Conservation (phyloP, 257 asterid species). For the Parsonsia alboflavescens region DNA sequence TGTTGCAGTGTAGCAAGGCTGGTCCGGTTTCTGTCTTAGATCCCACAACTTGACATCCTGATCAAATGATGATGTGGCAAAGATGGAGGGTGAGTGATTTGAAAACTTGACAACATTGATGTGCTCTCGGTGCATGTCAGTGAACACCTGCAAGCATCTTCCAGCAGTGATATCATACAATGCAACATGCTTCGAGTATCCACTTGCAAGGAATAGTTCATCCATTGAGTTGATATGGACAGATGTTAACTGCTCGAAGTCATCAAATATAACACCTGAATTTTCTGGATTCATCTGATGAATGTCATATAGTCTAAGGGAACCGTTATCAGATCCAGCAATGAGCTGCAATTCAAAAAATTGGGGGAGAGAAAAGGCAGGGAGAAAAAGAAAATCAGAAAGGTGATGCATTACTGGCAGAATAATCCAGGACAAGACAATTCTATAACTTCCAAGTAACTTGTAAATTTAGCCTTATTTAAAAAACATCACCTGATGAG, state of each 20-base stretch:
- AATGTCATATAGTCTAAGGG: conserved; percentile 70
- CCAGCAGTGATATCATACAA: conserved; percentile 74
- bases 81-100: conserved; percentile 84
- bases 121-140: conserved; percentile 80
- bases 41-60: conserved; percentile 94
- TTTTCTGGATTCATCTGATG: conserved; percentile 38
- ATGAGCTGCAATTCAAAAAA: conserved; percentile 56
- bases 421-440: background rate
- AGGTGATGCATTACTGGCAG: conserved; percentile 11
- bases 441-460: background rate
- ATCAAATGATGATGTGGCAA: conserved; percentile 90
- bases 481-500: conserved; percentile 1
- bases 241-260: conserved; percentile 86
- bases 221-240: conserved; percentile 89
- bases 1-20: conserved; percentile 75
- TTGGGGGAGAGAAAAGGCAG: conserved; percentile 12
- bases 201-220: conserved; percentile 90
- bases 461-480: background rate
- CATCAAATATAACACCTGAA: conserved; percentile 57
- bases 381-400: conserved; percentile 9
- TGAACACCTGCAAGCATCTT: conserved; percentile 65
- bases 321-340: conserved; percentile 93
- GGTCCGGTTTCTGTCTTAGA: conserved; percentile 65
- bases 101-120: conserved; percentile 89
- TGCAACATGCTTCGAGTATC: conserved; percentile 81